A percentile compares a stretch with the other conserved stretches of the same genome.
Conservation (phyloP, 805 yeast genomes). For the Spathaspora sp. region DNA sequence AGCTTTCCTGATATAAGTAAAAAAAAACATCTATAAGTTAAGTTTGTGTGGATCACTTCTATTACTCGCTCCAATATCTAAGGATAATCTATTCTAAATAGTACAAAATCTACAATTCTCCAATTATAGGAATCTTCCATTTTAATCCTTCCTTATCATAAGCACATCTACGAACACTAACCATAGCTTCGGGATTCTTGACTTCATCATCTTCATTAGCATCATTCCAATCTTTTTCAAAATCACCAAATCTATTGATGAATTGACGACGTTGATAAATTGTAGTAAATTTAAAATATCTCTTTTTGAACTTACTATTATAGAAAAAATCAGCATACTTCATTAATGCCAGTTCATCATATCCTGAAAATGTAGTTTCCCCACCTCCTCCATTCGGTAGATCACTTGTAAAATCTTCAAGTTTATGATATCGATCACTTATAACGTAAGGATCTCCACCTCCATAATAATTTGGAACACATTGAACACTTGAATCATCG, state of each 20-base stretch:
- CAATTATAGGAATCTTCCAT: conserved; percentile 41
- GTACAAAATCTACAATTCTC: conserved; percentile 21
- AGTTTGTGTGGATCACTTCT: too few relatives aligned
- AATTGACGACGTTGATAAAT: conserved; percentile 40
- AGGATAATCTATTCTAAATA: neutral
- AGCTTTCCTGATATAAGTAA: too few relatives aligned
- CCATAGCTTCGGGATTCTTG: conserved; percentile 1
- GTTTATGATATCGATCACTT: conserved; percentile 17
- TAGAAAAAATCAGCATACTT: conserved; percentile 33
- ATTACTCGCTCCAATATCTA: too few relatives aligned
- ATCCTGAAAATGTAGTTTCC: neutral
- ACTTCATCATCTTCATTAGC: conserved; percentile 9
- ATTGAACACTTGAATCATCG: conserved; percentile 13
- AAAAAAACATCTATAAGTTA: too few relatives aligned
- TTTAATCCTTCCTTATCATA: conserved; percentile 37
- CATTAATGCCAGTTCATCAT: conserved; percentile 14
- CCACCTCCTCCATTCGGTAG: neutral
- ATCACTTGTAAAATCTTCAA: conserved; percentile 4
- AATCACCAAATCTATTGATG: conserved; percentile 39
- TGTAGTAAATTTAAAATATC: conserved; percentile 38
- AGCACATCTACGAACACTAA: conserved; percentile 15
- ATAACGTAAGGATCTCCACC: conserved; percentile 20
- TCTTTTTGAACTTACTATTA: conserved; percentile 24
- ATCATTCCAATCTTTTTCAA: conserved; percentile 25
- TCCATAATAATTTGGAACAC: conserved; percentile 20